Evolutionary conservation across 768 basidiomycete species (phyloP).

Genomic region (Astraeus odoratus): DNA sequence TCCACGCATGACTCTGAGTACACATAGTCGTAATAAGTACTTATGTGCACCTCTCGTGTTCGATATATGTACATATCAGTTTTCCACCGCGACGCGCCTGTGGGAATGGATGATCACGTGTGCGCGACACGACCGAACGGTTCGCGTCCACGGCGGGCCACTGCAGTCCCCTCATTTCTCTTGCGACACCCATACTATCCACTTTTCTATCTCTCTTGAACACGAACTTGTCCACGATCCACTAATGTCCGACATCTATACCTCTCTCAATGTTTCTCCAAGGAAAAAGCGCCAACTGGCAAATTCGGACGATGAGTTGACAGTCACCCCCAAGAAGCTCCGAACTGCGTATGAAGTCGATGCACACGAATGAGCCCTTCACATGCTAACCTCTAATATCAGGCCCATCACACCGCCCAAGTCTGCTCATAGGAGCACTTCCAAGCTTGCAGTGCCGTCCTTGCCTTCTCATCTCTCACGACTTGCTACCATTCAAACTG

Average conservation of each 20-base stretch:
- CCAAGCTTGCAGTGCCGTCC: constrained; percentile 17
- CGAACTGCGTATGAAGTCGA: constrained; percentile 38
- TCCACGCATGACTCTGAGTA: too few relatives aligned
- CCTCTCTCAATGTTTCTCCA: constrained; percentile 57
- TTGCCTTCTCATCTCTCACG: constrained; percentile 57
- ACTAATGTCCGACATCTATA: constrained; percentile 54
- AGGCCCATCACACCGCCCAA: constrained; percentile 58
- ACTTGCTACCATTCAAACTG: constrained; percentile 56
- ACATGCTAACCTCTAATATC: constrained; percentile 1
- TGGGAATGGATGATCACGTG: constrained; percentile 31
- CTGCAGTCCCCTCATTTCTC: constrained; percentile 12
- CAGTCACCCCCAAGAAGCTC: constrained; percentile 64
- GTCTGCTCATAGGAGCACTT: constrained; percentile 32
- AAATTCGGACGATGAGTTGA: constrained; percentile 43
- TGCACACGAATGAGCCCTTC: constrained; percentile 15
- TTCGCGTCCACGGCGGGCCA: constrained; percentile 4
- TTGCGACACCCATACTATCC: constrained; percentile 10
- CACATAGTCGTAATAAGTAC: too few relatives aligned
- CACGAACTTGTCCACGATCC: constrained; percentile 6
- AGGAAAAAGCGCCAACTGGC: constrained; percentile 57
- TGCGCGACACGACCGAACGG: constrained; percentile 27
- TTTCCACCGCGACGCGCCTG: constrained; percentile 5
- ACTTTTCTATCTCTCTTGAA: constrained; percentile 3
- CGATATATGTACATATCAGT: too few relatives aligned
- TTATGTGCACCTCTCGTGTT: too few relatives aligned